A percentile compares a stretch with the other conserved stretches of the same genome.
Evolutionary conservation across 2,329 filamentous ascomycete genomes (phyloP).

Genomic region (Sordariomycetes sp.): DNA sequence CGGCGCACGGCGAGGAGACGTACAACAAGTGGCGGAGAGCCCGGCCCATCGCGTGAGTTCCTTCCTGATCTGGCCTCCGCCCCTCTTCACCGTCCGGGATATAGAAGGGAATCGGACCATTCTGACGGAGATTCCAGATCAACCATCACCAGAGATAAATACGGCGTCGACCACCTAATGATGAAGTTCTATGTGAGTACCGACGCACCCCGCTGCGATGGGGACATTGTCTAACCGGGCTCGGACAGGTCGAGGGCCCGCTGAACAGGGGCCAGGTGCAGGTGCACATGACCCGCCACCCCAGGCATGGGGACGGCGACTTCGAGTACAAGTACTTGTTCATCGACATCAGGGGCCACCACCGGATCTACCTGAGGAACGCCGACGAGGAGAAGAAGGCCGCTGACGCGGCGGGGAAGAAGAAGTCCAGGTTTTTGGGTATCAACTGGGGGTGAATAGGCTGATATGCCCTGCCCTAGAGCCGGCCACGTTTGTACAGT

Average conservation of each 20-base stretch:
- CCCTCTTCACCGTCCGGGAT: neutral
- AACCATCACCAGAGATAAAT: slow-evolving; percentile 5
- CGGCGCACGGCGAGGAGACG: slow-evolving; percentile 71
- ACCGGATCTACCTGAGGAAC: slow-evolving; percentile 56
- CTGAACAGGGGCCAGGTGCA: slow-evolving; percentile 61
- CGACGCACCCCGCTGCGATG: neutral
- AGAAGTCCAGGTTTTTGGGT: slow-evolving; percentile 47
- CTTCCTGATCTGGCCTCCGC: neutral
- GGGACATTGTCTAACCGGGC: neutral
- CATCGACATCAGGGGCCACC: slow-evolving; percentile 65
- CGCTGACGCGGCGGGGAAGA: slow-evolving; percentile 15
- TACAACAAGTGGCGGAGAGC: slow-evolving; percentile 69
- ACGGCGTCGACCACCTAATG: slow-evolving; percentile 50
- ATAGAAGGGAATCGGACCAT: neutral
- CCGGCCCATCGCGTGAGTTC: slow-evolving; percentile 46
- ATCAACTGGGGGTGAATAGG: slow-evolving; percentile 40
- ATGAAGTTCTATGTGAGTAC: slow-evolving; percentile 71
- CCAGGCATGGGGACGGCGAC: slow-evolving; percentile 42
- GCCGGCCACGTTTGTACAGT: neutral
- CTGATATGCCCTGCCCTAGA: neutral
- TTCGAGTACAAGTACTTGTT: slow-evolving; percentile 73
- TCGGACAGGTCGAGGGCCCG: slow-evolving; percentile 60
- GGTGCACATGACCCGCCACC: slow-evolving; percentile 64
- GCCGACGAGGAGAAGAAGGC: slow-evolving; percentile 25
- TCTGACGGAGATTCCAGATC: slow-evolving; percentile 3